Conservation (phyloP, 768 basidiomycete species). For the Lyophyllum decastes region DNA sequence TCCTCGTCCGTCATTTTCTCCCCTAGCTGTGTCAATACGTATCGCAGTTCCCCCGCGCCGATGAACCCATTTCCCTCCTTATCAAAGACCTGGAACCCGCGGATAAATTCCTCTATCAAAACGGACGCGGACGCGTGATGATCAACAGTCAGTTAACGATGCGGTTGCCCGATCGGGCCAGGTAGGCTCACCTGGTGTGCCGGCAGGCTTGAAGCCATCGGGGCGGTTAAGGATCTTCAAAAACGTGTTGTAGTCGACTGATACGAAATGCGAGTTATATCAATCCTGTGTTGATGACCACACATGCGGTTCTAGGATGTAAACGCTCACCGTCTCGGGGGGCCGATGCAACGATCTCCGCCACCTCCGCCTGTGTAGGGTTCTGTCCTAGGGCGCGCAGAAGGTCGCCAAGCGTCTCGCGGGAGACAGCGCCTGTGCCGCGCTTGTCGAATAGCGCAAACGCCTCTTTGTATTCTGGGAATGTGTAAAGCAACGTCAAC, state of each 20-base stretch:
- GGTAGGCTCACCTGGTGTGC: constrained; percentile 15
- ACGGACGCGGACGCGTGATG: constrained; percentile 2
- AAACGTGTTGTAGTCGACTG: constrained; percentile 94
- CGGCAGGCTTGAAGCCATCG: constrained; percentile 94
- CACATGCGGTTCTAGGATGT: too few relatives aligned
- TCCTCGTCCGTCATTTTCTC: constrained; percentile 99
- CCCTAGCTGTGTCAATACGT: constrained; percentile 93
- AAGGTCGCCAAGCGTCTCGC: constrained; percentile 89
- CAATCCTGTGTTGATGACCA: background rate
- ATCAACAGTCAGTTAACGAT: background rate
- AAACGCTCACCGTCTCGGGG: constrained; percentile 69
- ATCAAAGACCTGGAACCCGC: constrained; percentile 99
- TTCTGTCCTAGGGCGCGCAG: constrained; percentile 95
- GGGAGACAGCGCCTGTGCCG: constrained; percentile 87
- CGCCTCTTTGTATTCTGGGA: constrained; percentile 92
- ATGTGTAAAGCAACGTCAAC: constrained; percentile 1
- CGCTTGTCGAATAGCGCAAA: constrained; percentile 98
- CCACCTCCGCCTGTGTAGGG: constrained; percentile 98
- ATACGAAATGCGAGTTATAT: background rate
- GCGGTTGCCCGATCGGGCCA: background rate
- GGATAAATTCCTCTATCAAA: constrained; percentile 95
- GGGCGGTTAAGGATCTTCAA: constrained; percentile 89
- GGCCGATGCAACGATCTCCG: constrained; percentile 70
- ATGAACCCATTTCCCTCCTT: constrained; percentile 93
- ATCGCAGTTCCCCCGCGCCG: constrained; percentile 88